Percentiles rank a stretch among this genome's conserved stretches.
phyloP scores from a whole-genome alignment of 352 stramenopile species.

The Phytophthora agathidicida region DNA sequence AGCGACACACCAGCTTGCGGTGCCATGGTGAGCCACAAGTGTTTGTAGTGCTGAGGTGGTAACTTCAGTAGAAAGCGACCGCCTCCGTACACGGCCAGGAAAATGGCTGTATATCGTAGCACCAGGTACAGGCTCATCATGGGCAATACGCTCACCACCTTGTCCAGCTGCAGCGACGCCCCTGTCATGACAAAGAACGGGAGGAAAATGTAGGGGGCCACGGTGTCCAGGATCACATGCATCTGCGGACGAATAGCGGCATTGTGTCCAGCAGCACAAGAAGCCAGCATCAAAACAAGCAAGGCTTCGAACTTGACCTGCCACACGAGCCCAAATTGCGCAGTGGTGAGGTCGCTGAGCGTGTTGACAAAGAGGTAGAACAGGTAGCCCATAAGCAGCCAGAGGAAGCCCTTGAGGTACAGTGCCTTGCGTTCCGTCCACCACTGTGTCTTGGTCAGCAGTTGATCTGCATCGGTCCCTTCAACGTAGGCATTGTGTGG shows the following conservation, averaged over 20 bases:
- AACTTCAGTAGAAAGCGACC: conserved; percentile 68
- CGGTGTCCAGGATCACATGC: conserved; percentile 72
- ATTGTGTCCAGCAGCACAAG: conserved; percentile 63
- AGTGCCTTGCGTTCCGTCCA: conserved; percentile 44
- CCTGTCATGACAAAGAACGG: conserved; percentile 82
- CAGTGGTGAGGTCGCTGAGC: conserved; percentile 57
- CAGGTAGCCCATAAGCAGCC: conserved; percentile 60
- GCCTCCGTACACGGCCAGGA: conserved; percentile 54
- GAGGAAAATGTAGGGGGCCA: conserved; percentile 71
- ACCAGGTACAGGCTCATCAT: conserved; percentile 69
- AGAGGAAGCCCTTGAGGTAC: conserved; percentile 68
- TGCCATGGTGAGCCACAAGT: conserved; percentile 75
- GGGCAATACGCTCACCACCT: conserved; percentile 59
- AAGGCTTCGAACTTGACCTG: conserved; percentile 74
- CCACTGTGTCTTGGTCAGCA: conserved; percentile 13
- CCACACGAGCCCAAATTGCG: conserved; percentile 57
- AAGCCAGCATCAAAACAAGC: conserved; percentile 68
- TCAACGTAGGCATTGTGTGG: conserved; percentile 67
- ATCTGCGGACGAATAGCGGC: conserved; percentile 65
- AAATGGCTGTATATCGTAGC: conserved; percentile 66
- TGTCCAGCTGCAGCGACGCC: conserved; percentile 65
- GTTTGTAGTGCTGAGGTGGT: conserved; percentile 59
- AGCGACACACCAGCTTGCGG: conserved; percentile 70
- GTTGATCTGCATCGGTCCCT: conserved; percentile 25
- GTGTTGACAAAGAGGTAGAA: conserved; percentile 68